phyloP scores from a whole-genome alignment of 768 basidiomycete species.

The Hericium alpestre region DNA sequence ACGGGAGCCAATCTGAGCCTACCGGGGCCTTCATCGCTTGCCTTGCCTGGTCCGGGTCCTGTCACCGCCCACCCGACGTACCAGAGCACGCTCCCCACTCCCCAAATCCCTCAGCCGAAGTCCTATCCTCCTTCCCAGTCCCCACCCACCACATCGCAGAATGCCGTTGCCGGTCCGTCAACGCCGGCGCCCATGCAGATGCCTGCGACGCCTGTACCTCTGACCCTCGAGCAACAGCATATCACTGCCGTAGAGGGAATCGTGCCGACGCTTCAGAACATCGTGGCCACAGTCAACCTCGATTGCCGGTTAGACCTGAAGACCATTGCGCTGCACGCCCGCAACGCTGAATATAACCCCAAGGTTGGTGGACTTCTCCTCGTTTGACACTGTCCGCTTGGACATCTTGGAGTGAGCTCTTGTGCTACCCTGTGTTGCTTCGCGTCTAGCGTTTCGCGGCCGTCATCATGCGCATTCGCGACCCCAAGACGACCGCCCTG shows the following conservation, averaged over 20 bases:
- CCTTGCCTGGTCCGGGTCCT: slow-evolving; percentile 45
- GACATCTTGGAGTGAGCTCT: slow-evolving; percentile 48
- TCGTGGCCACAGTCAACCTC: slow-evolving; percentile 96
- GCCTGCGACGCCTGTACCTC: slow-evolving; percentile 58
- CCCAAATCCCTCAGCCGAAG: slow-evolving; percentile 19
- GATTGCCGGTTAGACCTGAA: slow-evolving; percentile 95
- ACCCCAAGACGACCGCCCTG: slow-evolving; percentile 97
- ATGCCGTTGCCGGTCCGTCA: slow-evolving; percentile 48
- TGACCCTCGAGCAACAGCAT: slow-evolving; percentile 85
- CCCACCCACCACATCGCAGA: slow-evolving; percentile 20
- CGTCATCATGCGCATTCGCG: slow-evolving; percentile 99
- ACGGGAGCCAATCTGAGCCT: slow-evolving; percentile 28
- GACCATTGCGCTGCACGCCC: slow-evolving; percentile 94
- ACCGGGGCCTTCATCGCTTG: slow-evolving; percentile 31
- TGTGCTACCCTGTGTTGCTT: slow-evolving; percentile 39
- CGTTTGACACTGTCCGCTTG: slow-evolving; percentile 22
- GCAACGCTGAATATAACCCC: slow-evolving; percentile 99
- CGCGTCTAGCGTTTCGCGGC: slow-evolving; percentile 93
- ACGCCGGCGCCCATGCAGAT: slow-evolving; percentile 38
- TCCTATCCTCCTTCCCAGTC: slow-evolving; percentile 21
- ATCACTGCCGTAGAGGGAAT: slow-evolving; percentile 97
- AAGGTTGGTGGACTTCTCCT: slow-evolving; percentile 76
- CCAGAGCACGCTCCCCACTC: slow-evolving; percentile 23
- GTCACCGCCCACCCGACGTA: slow-evolving; percentile 34
- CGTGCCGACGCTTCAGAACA: slow-evolving; percentile 98